phyloP scores from a whole-genome alignment of 257 asterid species.

The Solanum medicagineum region DNA sequence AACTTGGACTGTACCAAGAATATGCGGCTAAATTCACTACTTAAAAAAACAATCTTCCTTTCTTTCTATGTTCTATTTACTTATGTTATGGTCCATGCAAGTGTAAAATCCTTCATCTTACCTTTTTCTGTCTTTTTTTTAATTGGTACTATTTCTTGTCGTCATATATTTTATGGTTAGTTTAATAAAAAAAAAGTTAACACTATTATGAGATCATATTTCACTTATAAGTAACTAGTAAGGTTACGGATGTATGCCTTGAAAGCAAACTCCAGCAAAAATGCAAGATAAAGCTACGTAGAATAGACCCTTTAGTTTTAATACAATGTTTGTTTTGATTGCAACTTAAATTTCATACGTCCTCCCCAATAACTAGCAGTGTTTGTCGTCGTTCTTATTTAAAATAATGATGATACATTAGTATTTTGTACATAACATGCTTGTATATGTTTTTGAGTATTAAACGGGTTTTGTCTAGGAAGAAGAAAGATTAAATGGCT shows the following conservation, averaged over 20 bases:
- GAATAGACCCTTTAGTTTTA: too few relatives aligned
- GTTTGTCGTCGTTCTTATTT: not conserved
- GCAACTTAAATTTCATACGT: too few relatives aligned
- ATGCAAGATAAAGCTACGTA: too few relatives aligned
- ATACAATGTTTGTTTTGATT: too few relatives aligned
- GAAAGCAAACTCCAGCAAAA: too few relatives aligned
- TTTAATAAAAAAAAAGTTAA: too few relatives aligned
- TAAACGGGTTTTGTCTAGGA: not conserved
- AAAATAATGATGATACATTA: not conserved
- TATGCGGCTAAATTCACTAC: slow-evolving; percentile 8
- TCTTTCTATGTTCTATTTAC: not conserved
- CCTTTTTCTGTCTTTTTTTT: too few relatives aligned
- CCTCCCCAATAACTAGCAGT: not conserved
- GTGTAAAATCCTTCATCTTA: not conserved
- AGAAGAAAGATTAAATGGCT: not conserved
- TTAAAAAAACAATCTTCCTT: not conserved
- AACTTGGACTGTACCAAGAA: slow-evolving; percentile 40
- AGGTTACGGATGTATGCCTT: too few relatives aligned
- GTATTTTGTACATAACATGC: not conserved
- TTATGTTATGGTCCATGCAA: not conserved
- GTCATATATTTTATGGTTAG: too few relatives aligned
- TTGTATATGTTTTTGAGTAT: not conserved
- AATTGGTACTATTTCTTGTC: too few relatives aligned
- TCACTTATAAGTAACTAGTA: too few relatives aligned
- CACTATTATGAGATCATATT: too few relatives aligned